Evolutionary conservation across 768 basidiomycete species (phyloP).

Genomic region (Lentinus brumalis): DNA sequence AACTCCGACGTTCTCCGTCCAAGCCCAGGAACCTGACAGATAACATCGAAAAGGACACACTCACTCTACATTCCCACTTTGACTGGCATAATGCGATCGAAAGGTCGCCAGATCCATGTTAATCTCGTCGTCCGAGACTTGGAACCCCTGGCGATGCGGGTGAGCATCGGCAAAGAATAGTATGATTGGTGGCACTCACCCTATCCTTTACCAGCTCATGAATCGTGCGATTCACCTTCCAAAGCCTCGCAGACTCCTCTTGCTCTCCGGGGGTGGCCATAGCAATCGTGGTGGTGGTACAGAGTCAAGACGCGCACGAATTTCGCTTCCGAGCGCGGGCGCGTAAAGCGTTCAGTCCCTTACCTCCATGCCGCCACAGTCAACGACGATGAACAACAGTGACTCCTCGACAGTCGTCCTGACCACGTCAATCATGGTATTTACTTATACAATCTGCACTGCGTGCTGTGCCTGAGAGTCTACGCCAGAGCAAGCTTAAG

Average conservation of each 20-base stretch:
- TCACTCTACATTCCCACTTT: conserved; percentile 82
- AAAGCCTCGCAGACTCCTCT: conserved; percentile 86
- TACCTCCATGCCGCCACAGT: conserved; percentile 17
- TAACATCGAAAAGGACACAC: conserved; percentile 32
- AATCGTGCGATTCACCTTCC: conserved; percentile 95
- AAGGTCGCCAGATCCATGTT: conserved; percentile 84
- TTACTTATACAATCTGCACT: neutral
- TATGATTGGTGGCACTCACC: conserved; percentile 47
- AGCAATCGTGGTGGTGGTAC: conserved; percentile 51
- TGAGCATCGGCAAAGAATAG: conserved; percentile 22
- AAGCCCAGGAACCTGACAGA: neutral
- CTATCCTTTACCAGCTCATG: conserved; percentile 96
- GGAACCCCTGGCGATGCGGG: conserved; percentile 70
- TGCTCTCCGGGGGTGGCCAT: conserved; percentile 19
- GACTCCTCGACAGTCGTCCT: conserved; percentile 24
- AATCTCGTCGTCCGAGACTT: conserved; percentile 93
- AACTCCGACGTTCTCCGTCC: no score
- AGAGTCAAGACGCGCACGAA: conserved; percentile 7
- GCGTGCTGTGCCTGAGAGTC: neutral
- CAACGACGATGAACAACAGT: conserved; percentile 18
- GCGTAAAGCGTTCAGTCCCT: conserved; percentile 12
- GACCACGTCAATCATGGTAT: conserved; percentile 37
- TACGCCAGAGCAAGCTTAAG: conserved; percentile 68
- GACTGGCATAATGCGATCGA: conserved; percentile 68
- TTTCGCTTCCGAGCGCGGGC: conserved; percentile 37